Percentiles rank a stretch among this genome's conserved stretches.
Conservation (phyloP, 805 yeast genomes). For the Monosporozyma servazzii region DNA sequence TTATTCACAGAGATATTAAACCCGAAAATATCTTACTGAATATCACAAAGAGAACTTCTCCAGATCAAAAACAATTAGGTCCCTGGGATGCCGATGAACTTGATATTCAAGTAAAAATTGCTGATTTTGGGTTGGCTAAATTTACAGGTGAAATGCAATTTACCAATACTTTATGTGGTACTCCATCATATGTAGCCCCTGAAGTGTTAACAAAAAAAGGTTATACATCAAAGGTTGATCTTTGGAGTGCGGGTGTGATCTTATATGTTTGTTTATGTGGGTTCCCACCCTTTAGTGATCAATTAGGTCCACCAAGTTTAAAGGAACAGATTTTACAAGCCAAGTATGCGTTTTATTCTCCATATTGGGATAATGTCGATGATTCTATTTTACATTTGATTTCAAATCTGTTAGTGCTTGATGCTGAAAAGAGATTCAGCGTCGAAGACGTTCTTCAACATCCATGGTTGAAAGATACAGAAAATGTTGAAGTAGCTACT, state of each 20-base stretch:
- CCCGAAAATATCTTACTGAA: conserved; percentile 61
- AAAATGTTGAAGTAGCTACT: conserved; percentile 7
- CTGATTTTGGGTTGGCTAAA: conserved; percentile 67
- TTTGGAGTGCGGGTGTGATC: conserved; percentile 78
- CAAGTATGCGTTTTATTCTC: conserved; percentile 64
- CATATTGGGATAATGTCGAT: conserved; percentile 66
- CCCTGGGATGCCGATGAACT: conserved; percentile 46
- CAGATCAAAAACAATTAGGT: conserved; percentile 27
- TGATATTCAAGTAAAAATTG: conserved; percentile 62
- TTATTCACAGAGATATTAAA: conserved; percentile 70
- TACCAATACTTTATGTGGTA: conserved; percentile 74
- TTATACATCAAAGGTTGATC: conserved; percentile 64
- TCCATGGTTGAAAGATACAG: conserved; percentile 58
- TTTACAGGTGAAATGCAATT: conserved; percentile 60
- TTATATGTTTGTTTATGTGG: conserved; percentile 75
- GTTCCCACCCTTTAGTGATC: conserved; percentile 79
- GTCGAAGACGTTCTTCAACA: conserved; percentile 80
- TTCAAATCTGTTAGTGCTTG: conserved; percentile 50
- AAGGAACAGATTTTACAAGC: conserved; percentile 63
- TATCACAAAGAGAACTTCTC: conserved; percentile 37
- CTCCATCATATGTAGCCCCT: conserved; percentile 84
- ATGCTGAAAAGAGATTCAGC: conserved; percentile 62
- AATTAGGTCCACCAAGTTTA: conserved; percentile 70
- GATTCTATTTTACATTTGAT: conserved; percentile 61
- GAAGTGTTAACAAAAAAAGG: conserved; percentile 51